Percentiles rank a stretch among this genome's conserved stretches.
phyloP scores from a whole-genome alignment of 192 early-diverging fungal genomes.

The Podila clonocystis region DNA sequence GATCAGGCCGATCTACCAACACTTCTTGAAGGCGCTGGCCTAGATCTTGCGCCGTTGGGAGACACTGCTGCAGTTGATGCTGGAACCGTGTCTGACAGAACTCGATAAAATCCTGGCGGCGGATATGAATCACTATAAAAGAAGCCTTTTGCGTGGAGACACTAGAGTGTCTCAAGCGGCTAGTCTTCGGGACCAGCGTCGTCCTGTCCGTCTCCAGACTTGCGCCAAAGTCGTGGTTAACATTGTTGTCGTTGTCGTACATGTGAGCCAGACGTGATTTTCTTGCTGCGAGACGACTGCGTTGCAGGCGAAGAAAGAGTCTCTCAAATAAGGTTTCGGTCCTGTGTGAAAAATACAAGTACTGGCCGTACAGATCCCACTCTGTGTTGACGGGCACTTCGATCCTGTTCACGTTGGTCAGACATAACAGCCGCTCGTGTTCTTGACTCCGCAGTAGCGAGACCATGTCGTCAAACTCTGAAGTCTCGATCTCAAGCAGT shows the following conservation, averaged over 20 bases:
- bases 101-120: slow-evolving; percentile 18
- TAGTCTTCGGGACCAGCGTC: background rate
- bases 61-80: slow-evolving; percentile 10
- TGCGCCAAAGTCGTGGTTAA: background rate
- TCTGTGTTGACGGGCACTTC: slow-evolving; percentile 12
- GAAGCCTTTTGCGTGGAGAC: background rate
- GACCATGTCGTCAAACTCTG: slow-evolving; percentile 14
- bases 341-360: slow-evolving; percentile 25
- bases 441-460: background rate
- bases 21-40: slow-evolving; percentile 9
- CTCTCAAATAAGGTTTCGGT: slow-evolving; percentile 8
- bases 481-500: slow-evolving; percentile 10
- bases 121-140: slow-evolving; percentile 32
- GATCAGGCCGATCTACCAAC: background rate
- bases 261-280: background rate
- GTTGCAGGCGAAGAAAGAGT: background rate
- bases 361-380: slow-evolving; percentile 23
- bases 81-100: slow-evolving; percentile 40
- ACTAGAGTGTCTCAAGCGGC: background rate
- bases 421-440: slow-evolving; percentile 22
- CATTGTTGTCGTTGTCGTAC: background rate
- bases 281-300: background rate
- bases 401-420: slow-evolving; percentile 29
- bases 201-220: background rate
- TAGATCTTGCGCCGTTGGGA: slow-evolving; percentile 37